phyloP scores from a whole-genome alignment of 495 filamentous ascomycete species.

The Penicillium riverlandense region DNA sequence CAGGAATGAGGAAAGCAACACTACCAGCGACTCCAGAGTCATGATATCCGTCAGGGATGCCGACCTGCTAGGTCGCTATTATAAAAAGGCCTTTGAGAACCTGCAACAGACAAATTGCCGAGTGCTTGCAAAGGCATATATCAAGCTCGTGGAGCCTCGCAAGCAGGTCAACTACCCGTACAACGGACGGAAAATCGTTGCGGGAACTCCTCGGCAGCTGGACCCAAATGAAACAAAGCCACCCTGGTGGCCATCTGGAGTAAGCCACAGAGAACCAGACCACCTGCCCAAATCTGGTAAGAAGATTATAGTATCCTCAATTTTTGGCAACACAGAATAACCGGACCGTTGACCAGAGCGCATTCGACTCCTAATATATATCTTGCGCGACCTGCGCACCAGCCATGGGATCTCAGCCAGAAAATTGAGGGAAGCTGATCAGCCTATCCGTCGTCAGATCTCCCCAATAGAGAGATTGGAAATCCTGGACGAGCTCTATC shows the following conservation, averaged over 20 bases:
- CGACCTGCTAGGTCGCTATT: conserved; percentile 49
- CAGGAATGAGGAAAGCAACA: conserved; percentile 21
- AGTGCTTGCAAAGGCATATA: conserved; percentile 67
- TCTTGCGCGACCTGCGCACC: conserved; percentile 41
- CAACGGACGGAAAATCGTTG: conserved; percentile 45
- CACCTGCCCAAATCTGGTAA: conserved; percentile 67
- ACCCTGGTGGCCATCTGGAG: conserved; percentile 68
- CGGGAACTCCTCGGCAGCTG: conserved; percentile 25
- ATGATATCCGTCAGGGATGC: conserved; percentile 47
- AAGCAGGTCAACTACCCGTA: conserved; percentile 82
- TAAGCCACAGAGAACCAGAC: conserved; percentile 70
- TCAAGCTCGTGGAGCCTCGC: conserved; percentile 73
- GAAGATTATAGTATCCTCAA: neutral
- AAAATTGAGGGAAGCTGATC: conserved; percentile 32
- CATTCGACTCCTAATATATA: conserved; percentile 51
- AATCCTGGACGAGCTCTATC: conserved; percentile 59
- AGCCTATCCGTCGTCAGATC: conserved; percentile 37
- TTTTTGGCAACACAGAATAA: neutral
- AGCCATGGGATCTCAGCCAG: conserved; percentile 30
- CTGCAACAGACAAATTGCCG: conserved; percentile 66
- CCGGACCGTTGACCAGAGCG: conserved; percentile 38
- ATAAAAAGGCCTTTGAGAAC: conserved; percentile 53
- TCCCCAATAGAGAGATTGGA: conserved; percentile 27
- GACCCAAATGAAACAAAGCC: conserved; percentile 45
- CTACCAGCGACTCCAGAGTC: conserved; percentile 23